These are phyloP conservation scores for Tuber aestivum DNA, from an alignment of 495 filamentous ascomycete species.

Conservation along the genomic window DNA sequence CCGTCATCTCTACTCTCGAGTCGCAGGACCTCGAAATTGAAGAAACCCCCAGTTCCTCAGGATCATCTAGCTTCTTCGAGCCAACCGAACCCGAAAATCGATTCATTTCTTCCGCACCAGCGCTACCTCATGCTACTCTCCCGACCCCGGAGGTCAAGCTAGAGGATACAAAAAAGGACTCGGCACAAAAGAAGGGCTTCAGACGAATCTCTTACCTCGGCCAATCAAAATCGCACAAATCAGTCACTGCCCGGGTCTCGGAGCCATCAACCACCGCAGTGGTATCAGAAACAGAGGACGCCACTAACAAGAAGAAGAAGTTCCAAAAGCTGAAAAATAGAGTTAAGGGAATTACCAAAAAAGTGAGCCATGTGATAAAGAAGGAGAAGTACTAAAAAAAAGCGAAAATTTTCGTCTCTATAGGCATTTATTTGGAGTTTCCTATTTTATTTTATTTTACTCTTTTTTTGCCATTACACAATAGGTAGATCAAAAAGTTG, in stretches of 20 bases:
- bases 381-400: conserved; percentile 8
- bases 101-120: neutral
- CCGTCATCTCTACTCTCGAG: neutral
- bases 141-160: neutral
- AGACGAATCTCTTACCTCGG: conserved; percentile 3
- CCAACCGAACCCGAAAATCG: conserved; percentile 6
- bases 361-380: conserved; percentile 33
- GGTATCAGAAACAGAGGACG: conserved; percentile 8
- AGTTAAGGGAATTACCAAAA: conserved; percentile 33
- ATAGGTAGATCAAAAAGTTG: neutral
- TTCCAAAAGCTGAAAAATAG: conserved; percentile 35
- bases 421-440: conserved; percentile 20
- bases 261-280: neutral
- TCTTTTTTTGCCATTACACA: conserved; percentile 16
- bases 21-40: neutral
- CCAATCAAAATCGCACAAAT: neutral
- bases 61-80: neutral
- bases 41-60: neutral
- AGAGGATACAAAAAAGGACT: neutral
- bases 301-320: conserved; percentile 29
- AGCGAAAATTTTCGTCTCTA: conserved; percentile 10
- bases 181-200: neutral
- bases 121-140: neutral
- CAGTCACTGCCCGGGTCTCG: neutral
- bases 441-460: conserved; percentile 12